Evolutionary conservation across 768 basidiomycete species (phyloP).

Genomic region (Agaricus blazei): DNA sequence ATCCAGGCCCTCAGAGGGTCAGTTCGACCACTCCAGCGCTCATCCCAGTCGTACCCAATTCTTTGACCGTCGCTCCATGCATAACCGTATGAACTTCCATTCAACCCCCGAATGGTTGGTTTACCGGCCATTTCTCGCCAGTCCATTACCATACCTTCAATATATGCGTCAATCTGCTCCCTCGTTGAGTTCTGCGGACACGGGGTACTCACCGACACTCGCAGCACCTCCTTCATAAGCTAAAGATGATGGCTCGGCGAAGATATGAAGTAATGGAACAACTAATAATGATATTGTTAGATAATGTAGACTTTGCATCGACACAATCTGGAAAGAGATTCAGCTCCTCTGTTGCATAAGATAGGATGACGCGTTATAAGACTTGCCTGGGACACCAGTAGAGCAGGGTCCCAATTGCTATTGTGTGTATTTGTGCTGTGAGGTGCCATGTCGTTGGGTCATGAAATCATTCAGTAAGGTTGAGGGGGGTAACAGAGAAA

Average conservation of each 20-base stretch:
- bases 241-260: slow-evolving; percentile 70
- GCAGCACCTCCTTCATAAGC: slow-evolving; percentile 73
- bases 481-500: background rate
- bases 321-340: slow-evolving; percentile 64
- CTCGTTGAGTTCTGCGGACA: background rate
- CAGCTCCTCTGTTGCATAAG: background rate
- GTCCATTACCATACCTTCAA: slow-evolving; percentile 86
- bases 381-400: slow-evolving; percentile 80
- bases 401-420: slow-evolving; percentile 82
- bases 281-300: slow-evolving; percentile 78
- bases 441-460: slow-evolving; percentile 27
- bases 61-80: slow-evolving; percentile 80
- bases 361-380: background rate
- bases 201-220: slow-evolving; percentile 57
- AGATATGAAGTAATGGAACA: slow-evolving; percentile 70
- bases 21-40: slow-evolving; percentile 59
- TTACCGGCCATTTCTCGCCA: slow-evolving; percentile 94
- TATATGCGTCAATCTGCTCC: background rate
- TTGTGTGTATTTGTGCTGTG: slow-evolving; percentile 26
- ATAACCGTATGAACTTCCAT: slow-evolving; percentile 61
- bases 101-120: slow-evolving; percentile 64
- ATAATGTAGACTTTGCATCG: slow-evolving; percentile 92
- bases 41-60: slow-evolving; percentile 56
- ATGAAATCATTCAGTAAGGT: slow-evolving; percentile 7
- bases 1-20: slow-evolving; percentile 89